Conservation (phyloP, 1,284 basidiomycete species). For the Cutaneotrichosporon sp. region DNA sequence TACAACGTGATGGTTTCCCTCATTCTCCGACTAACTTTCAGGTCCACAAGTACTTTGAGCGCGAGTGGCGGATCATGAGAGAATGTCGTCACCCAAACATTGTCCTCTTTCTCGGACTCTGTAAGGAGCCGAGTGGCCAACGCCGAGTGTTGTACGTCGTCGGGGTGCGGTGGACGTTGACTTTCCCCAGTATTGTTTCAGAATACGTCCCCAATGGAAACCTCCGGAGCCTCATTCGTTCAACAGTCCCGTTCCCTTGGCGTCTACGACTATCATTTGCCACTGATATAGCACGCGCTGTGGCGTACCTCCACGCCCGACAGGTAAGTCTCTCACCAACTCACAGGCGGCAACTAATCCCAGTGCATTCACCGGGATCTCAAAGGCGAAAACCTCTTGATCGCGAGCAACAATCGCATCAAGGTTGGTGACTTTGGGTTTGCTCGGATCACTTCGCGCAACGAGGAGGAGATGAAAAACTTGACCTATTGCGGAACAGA, state of each 20-base stretch:
- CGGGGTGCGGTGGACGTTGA: background rate
- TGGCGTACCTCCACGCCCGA: slow-evolving; percentile 95
- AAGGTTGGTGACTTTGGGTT: slow-evolving; percentile 98
- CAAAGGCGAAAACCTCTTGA: slow-evolving; percentile 95
- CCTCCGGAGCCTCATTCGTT: slow-evolving; percentile 79
- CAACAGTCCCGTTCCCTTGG: slow-evolving; percentile 76
- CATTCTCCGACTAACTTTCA: slow-evolving; percentile 16
- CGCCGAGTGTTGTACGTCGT: slow-evolving; percentile 64
- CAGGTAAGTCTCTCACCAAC: slow-evolving; percentile 54
- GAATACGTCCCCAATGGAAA: slow-evolving; percentile 75
- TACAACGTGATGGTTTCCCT: slow-evolving; percentile 64
- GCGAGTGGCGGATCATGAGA: slow-evolving; percentile 94
- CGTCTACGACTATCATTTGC: slow-evolving; percentile 87
- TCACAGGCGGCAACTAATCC: slow-evolving; percentile 6
- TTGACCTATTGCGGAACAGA: slow-evolving; percentile 97
- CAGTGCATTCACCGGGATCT: slow-evolving; percentile 69
- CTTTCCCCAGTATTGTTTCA: slow-evolving; percentile 64
- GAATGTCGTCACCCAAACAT: slow-evolving; percentile 89
- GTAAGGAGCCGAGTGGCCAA: slow-evolving; percentile 76
- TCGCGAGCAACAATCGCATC: slow-evolving; percentile 86
- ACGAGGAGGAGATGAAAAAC: slow-evolving; percentile 82
- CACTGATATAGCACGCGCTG: slow-evolving; percentile 85
- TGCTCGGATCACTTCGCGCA: slow-evolving; percentile 74
- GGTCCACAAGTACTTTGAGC: slow-evolving; percentile 92
- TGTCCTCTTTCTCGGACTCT: slow-evolving; percentile 90